Evolutionary conservation across 495 filamentous ascomycete species (phyloP).

Genomic region (Friedmanniomyces simplex): DNA sequence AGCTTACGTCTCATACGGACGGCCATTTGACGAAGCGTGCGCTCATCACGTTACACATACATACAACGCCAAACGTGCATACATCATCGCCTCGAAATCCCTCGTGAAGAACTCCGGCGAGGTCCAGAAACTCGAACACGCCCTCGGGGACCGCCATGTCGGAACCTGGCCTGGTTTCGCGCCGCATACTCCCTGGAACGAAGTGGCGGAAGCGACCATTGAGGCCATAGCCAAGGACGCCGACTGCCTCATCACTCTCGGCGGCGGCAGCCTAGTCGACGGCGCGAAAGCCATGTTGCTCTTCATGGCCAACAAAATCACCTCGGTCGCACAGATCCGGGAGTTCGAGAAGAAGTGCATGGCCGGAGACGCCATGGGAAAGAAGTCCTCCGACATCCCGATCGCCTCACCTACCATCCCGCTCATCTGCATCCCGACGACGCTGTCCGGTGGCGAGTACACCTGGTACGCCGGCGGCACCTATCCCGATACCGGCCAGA

Average conservation of each 20-base stretch:
- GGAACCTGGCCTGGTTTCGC: background rate
- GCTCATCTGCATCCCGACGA: constrained; percentile 52
- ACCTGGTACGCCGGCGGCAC: constrained; percentile 48
- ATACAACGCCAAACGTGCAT: constrained; percentile 4
- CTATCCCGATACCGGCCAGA: constrained; percentile 41
- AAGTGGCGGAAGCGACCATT: background rate
- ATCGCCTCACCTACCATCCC: constrained; percentile 39
- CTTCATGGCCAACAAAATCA: constrained; percentile 8
- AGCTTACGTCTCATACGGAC: constrained; percentile 1
- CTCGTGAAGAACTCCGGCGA: background rate
- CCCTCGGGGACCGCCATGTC: background rate
- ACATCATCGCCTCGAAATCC: background rate
- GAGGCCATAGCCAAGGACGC: background rate
- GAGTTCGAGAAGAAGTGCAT: background rate
- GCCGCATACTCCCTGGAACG: constrained; percentile 4
- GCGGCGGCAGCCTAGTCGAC: constrained; percentile 4
- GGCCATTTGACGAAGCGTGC: constrained; percentile 3
- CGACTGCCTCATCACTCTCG: constrained; percentile 5
- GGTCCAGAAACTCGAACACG: background rate
- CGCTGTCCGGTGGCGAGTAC: constrained; percentile 52
- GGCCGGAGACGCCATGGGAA: background rate
- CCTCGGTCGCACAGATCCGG: background rate
- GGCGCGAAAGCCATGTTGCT: constrained; percentile 8
- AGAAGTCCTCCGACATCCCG: constrained; percentile 36
- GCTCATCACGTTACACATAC: constrained; percentile 2